These are phyloP conservation scores for Ophiosphaerella korrae DNA, from an alignment of 2,329 filamentous ascomycete genomes.

Conservation along the genomic window DNA sequence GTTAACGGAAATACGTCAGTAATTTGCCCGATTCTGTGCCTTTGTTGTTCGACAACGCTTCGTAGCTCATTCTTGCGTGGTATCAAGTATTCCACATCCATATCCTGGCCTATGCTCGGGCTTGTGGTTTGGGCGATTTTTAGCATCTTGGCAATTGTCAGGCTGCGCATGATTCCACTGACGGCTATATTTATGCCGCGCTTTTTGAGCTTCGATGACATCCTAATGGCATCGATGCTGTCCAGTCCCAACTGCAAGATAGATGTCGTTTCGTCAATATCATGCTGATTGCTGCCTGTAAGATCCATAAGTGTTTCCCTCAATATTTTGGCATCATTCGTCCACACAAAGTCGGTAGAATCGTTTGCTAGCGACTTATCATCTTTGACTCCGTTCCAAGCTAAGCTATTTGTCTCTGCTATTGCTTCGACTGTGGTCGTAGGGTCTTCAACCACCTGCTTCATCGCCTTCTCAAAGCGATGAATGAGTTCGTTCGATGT, in stretches of 20 bases:
- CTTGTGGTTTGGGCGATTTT: slow-evolving; percentile 15
- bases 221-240: slow-evolving; percentile 88
- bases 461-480: slow-evolving; percentile 50
- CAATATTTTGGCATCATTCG: slow-evolving; percentile 57
- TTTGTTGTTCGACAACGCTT: slow-evolving; percentile 46
- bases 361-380: neutral
- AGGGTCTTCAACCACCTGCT: slow-evolving; percentile 43
- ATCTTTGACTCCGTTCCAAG: neutral
- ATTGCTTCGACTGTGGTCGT: slow-evolving; percentile 25
- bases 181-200: slow-evolving; percentile 66
- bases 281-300: slow-evolving; percentile 57
- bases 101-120: neutral
- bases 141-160: slow-evolving; percentile 69
- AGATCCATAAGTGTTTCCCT: slow-evolving; percentile 68
- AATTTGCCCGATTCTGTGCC: slow-evolving; percentile 47
- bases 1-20: slow-evolving; percentile 74
- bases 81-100: slow-evolving; percentile 20
- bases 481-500: slow-evolving; percentile 49
- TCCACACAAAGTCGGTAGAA: slow-evolving; percentile 62
- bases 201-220: slow-evolving; percentile 73
- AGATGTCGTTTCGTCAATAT: slow-evolving; percentile 64
- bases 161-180: slow-evolving; percentile 75
- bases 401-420: neutral
- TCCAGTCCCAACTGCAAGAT: slow-evolving; percentile 86
- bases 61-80: slow-evolving; percentile 42